Conservation (phyloP, 768 basidiomycete genomes). For the Astraeus odoratus region DNA sequence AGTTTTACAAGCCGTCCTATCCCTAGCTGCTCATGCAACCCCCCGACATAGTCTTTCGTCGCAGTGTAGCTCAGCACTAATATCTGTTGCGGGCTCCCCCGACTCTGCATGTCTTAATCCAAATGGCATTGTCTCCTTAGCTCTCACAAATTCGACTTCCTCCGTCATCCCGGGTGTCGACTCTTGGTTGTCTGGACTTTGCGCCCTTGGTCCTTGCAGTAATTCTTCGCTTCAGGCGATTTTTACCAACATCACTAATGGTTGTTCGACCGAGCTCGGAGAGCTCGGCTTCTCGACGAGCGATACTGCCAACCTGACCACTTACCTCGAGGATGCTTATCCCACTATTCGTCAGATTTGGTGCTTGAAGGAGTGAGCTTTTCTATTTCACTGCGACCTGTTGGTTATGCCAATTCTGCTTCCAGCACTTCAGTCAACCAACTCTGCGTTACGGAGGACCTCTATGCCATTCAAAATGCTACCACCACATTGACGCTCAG, state of each 20-base stretch:
- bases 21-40: no score
- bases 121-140: slow-evolving; percentile 23
- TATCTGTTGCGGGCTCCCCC: slow-evolving; percentile 32
- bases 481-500: slow-evolving; percentile 15
- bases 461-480: slow-evolving; percentile 44
- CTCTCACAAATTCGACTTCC: slow-evolving; percentile 16
- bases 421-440: slow-evolving; percentile 30
- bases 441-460: slow-evolving; percentile 52
- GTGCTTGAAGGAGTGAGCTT: slow-evolving; percentile 62
- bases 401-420: neutral
- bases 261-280: slow-evolving; percentile 39
- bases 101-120: slow-evolving; percentile 37
- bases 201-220: slow-evolving; percentile 45
- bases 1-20: no score
- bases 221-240: slow-evolving; percentile 53
- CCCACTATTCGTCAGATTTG: slow-evolving; percentile 47
- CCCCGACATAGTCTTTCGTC: slow-evolving; percentile 40
- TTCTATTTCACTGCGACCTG: neutral
- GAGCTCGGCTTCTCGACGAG: slow-evolving; percentile 16
- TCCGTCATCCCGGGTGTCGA: slow-evolving; percentile 41
- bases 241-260: slow-evolving; percentile 45
- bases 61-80: slow-evolving; percentile 43
- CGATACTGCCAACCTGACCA: slow-evolving; percentile 20
- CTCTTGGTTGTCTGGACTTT: slow-evolving; percentile 55
- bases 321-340: slow-evolving; percentile 46